Conservation (phyloP, 2,329 filamentous ascomycete genomes). For the Diplodia scrobiculata region DNA sequence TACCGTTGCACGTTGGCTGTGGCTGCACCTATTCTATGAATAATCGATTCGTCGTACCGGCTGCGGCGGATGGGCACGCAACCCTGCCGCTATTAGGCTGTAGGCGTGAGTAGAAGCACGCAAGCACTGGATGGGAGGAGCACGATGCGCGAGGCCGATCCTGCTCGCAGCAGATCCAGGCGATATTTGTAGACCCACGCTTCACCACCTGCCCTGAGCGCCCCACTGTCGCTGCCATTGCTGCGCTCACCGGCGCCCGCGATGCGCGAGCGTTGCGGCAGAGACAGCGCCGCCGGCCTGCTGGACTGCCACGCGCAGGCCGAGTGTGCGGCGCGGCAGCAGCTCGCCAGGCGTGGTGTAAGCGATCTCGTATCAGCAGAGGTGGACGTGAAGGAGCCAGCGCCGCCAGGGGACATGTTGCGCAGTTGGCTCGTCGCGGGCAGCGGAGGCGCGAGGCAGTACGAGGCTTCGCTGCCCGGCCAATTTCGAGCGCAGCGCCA, state of each 20-base stretch:
- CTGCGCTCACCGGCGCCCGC: constrained; percentile 12
- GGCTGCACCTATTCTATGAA: constrained; percentile 27
- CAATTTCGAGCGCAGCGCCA: constrained; percentile 30
- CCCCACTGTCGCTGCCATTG: constrained; percentile 7
- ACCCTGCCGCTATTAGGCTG: constrained; percentile 28
- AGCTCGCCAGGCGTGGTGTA: not conserved
- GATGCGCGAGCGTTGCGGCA: constrained; percentile 1
- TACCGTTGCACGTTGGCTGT: constrained; percentile 27
- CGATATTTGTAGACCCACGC: constrained; percentile 26
- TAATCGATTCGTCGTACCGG: constrained; percentile 28
- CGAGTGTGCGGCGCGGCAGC: not conserved
- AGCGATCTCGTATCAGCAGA: constrained; percentile 28
- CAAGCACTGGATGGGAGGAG: not conserved
- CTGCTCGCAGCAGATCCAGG: constrained; percentile 24
- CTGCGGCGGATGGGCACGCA: constrained; percentile 23
- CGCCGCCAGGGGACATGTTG: constrained; percentile 32
- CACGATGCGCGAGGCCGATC: constrained; percentile 24
- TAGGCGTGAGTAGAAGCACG: constrained; percentile 24
- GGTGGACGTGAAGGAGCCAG: not conserved
- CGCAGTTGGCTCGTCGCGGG: constrained; percentile 30
- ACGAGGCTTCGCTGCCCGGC: constrained; percentile 18
- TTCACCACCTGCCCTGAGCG: constrained; percentile 17
- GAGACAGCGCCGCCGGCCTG: not conserved
- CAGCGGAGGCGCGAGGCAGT: constrained; percentile 39
- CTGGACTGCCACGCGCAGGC: not conserved